Conservation (phyloP, 177 flowering plant genomes). For the Tripterygium wilfordii region DNA sequence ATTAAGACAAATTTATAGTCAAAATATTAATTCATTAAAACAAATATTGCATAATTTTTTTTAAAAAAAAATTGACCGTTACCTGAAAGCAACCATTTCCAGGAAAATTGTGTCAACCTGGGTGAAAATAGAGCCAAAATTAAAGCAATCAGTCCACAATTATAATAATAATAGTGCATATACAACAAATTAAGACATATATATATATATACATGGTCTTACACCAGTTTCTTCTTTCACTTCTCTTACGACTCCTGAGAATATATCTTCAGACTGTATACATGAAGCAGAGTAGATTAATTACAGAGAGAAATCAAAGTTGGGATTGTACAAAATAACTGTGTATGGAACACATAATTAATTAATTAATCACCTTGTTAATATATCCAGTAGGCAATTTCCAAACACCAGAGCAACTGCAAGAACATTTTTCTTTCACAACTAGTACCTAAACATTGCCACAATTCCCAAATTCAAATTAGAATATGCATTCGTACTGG, state of each 20-base stretch:
- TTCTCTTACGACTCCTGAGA: conserved; percentile 64
- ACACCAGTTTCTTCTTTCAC: conserved; percentile 85
- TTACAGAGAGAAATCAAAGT: too few species aligned
- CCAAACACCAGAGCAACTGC: conserved; percentile 52
- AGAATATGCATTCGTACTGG: too few species aligned
- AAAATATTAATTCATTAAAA: too few species aligned
- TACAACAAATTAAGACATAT: not conserved
- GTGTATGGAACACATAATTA: not conserved
- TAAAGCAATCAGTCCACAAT: not conserved
- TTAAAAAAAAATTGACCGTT: conserved; percentile 3
- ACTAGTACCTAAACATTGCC: conserved; percentile 43
- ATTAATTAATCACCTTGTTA: conserved; percentile 35
- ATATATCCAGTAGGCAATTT: conserved; percentile 70
- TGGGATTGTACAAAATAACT: not conserved
- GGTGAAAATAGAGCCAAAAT: conserved; percentile 3
- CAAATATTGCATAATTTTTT: not conserved
- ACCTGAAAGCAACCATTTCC: conserved; percentile 67
- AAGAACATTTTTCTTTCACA: conserved; percentile 61
- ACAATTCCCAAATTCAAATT: too few species aligned
- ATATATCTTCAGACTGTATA: conserved; percentile 74
- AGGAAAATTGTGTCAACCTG: conserved; percentile 55
- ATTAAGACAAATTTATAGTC: not conserved
- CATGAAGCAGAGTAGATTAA: not conserved
- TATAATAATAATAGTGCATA: too few species aligned
- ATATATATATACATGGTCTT: conserved; percentile 14